phyloP scores from a whole-genome alignment of 352 stramenopile genomes.

The Phytophthora palmivora region DNA sequence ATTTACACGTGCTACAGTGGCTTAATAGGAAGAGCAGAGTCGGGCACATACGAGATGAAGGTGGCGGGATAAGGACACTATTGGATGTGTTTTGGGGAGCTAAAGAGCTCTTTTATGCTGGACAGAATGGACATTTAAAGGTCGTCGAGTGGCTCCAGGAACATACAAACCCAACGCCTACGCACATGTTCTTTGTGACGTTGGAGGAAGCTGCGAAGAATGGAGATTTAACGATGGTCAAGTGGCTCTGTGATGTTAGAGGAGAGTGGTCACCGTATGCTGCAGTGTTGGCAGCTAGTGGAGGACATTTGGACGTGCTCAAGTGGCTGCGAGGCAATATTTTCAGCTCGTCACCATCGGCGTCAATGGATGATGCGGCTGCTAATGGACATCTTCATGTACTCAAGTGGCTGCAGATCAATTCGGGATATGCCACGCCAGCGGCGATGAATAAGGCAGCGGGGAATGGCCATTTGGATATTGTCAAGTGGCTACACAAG shows the following conservation, averaged over 20 bases:
- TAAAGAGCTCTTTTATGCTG: constrained; percentile 48
- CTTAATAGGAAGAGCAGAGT: constrained; percentile 23
- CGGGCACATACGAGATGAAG: constrained; percentile 13
- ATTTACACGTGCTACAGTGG: constrained; percentile 48
- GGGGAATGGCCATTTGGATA: constrained; percentile 32
- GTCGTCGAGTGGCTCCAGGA: constrained; percentile 48
- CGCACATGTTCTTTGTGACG: constrained; percentile 56
- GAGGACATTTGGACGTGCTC: constrained; percentile 44
- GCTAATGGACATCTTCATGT: constrained; percentile 33
- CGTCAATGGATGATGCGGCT: constrained; percentile 40
- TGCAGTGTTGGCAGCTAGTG: constrained; percentile 36
- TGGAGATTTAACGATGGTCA: constrained; percentile 42
- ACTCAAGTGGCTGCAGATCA: constrained; percentile 36
- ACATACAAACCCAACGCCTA: constrained; percentile 39
- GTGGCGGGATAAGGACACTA: constrained; percentile 1
- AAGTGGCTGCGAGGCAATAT: constrained; percentile 36
- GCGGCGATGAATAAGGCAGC: constrained; percentile 42
- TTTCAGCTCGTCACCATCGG: constrained; percentile 33
- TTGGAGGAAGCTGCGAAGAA: constrained; percentile 44
- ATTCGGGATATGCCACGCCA: constrained; percentile 19
- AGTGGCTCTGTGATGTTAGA: constrained; percentile 42
- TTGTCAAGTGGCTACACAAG: constrained; percentile 43
- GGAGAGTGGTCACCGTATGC: constrained; percentile 46
- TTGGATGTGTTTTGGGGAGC: constrained; percentile 43
- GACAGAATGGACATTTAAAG: constrained; percentile 38